Percentiles rank a stretch among this genome's conserved stretches.
Conservation (phyloP, 2,329 filamentous ascomycete genomes). For the Colletotrichum spinosum region DNA sequence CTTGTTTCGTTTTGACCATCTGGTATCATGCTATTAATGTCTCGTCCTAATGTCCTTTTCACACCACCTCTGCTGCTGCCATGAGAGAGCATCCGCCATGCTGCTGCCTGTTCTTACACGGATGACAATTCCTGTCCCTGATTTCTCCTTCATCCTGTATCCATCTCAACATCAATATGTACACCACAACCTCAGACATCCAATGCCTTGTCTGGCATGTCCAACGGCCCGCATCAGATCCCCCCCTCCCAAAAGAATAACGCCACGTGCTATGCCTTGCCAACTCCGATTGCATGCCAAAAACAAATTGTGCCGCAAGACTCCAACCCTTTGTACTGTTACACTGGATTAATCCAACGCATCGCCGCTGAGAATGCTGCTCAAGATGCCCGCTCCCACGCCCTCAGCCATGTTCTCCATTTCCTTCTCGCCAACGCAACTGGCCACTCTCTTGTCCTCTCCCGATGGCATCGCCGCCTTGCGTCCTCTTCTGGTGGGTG, state of each 20-base stretch:
- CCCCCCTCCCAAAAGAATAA: constrained; percentile 18
- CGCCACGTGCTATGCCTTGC: constrained; percentile 37
- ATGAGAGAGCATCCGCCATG: constrained; percentile 25
- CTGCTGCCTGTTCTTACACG: neutral
- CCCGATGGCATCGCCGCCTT: constrained; percentile 63
- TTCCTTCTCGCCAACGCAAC: constrained; percentile 84
- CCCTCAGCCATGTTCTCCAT: constrained; percentile 77
- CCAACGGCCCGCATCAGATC: constrained; percentile 7
- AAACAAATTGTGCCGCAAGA: constrained; percentile 12
- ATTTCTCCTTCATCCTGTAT: neutral
- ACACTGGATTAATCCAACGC: constrained; percentile 61
- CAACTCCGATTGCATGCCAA: constrained; percentile 37
- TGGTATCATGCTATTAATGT: constrained; percentile 37
- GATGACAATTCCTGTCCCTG: neutral
- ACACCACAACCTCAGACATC: constrained; percentile 13
- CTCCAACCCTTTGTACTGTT: constrained; percentile 8
- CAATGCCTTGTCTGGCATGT: constrained; percentile 9
- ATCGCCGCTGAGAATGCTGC: constrained; percentile 71
- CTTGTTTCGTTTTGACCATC: constrained; percentile 33
- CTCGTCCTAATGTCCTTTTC: constrained; percentile 16
- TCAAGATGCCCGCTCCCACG: constrained; percentile 70
- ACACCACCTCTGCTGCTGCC: constrained; percentile 9
- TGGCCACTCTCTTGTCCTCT: constrained; percentile 84
- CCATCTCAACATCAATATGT: constrained; percentile 6
- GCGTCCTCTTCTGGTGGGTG: constrained; percentile 77